Percentiles rank a stretch among this genome's conserved stretches.
These are phyloP conservation scores for Yarrowia hollandica DNA, from an alignment of 805 yeast genomes.

Conservation along the genomic window DNA sequence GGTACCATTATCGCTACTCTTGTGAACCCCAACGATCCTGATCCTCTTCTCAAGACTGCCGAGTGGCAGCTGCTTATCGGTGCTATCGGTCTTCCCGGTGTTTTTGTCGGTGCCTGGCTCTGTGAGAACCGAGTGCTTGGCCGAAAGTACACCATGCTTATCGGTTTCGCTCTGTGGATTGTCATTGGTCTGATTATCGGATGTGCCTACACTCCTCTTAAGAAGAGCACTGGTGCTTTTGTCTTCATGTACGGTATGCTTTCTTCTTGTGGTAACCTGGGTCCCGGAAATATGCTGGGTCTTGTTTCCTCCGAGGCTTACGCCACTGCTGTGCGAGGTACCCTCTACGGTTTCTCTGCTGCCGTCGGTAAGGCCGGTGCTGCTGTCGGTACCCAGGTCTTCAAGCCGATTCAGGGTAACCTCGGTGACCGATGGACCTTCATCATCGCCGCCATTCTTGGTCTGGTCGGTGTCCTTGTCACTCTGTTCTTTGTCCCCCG, in stretches of 20 bases:
- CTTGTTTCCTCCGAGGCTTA: conserved; percentile 64
- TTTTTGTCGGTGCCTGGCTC: conserved; percentile 64
- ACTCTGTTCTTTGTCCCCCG: conserved; percentile 68
- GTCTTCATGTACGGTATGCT: conserved; percentile 72
- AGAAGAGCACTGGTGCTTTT: conserved; percentile 42
- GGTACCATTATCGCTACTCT: conserved; percentile 60
- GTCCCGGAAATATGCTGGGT: conserved; percentile 79
- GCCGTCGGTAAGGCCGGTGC: conserved; percentile 85
- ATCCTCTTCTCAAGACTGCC: conserved; percentile 56
- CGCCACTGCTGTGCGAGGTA: conserved; percentile 77
- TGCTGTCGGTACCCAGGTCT: conserved; percentile 74
- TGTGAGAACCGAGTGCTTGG: conserved; percentile 58
- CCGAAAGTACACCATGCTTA: conserved; percentile 67
- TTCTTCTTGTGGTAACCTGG: conserved; percentile 69
- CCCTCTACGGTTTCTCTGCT: conserved; percentile 72
- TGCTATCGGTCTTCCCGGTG: conserved; percentile 70
- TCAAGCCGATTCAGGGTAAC: conserved; percentile 64
- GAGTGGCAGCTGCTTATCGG: conserved; percentile 74
- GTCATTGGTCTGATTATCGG: conserved; percentile 51
- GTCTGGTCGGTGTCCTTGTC: conserved; percentile 60
- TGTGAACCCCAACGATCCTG: conserved; percentile 41
- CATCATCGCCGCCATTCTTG: conserved; percentile 74
- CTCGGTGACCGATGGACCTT: conserved; percentile 75
- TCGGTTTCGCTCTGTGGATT: conserved; percentile 70
- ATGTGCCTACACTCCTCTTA: conserved; percentile 44